Base-by-base conservation (phyloP, 2,329 filamentous ascomycete species). In the Fusarium avenaceum region DNA sequence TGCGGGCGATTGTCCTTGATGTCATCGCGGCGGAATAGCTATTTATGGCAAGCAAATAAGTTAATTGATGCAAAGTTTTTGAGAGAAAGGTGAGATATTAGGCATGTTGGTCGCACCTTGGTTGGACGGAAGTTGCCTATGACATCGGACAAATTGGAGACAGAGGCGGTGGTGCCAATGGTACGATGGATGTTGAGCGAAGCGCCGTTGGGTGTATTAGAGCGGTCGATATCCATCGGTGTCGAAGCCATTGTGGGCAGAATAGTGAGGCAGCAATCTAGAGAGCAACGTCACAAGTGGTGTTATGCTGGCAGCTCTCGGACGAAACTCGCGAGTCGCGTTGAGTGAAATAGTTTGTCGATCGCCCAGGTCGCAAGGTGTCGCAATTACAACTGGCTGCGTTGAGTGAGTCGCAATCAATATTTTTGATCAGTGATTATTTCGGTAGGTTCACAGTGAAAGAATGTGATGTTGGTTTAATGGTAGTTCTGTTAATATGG, bases 101-200 rank as follows among this genome's bases (percentile, higher is more conserved):
- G 53, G 46, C 22, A 50, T 44, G 14, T 40, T 19, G n/a, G 47
- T n/a, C 35, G 86, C 80, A 95, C 92, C 85, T 93, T 94, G 46
- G 90, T 90, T 9, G 95, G 93, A 50, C 92, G 86, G 77, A 93
- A 97, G 55, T 86, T 89, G 38, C 87, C 84, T 71, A 97, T 90
- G 70, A 96, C 85, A 74, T 97, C 93, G 74, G 88, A 86, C 55
- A 97, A 86, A 76, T 92, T 92, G 14, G 90, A 88, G 7, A 86
- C 86, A 57, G 81, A 81, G 40, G 81, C 71, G 55, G 76, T 80
- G 45, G 74, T 72, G 43, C 80, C 80, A 20, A 86, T 69, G 13
- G 82, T 82, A 20, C 86, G 81, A 10, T 83, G 81, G 50, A 86
- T 85, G 64, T 85, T 85, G 42, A 87, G 79, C 1, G 83, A 80